Conservation (phyloP, 768 basidiomycete genomes). For the Sporobolomyces phaffii region DNA sequence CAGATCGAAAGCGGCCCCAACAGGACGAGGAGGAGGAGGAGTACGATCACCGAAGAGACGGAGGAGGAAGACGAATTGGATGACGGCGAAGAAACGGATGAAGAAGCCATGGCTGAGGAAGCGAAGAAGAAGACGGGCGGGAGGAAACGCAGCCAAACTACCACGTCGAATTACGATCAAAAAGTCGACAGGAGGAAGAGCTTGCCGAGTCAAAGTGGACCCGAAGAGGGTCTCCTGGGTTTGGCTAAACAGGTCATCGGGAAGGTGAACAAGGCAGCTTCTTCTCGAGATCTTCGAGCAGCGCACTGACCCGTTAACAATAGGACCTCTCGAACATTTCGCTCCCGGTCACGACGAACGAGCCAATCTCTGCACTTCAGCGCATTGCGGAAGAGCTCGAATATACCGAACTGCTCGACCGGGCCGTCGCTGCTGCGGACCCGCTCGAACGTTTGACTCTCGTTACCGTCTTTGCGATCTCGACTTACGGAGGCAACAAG, state of each 20-base stretch:
- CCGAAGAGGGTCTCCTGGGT: conserved; percentile 37
- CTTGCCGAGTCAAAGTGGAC: conserved; percentile 35
- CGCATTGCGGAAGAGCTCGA: conserved; percentile 82
- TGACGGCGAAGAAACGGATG: conserved; percentile 1
- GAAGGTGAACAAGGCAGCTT: conserved; percentile 29
- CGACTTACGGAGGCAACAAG: conserved; percentile 88
- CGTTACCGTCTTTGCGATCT: conserved; percentile 92
- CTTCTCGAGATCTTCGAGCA: too few species aligned
- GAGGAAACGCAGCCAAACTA: not conserved
- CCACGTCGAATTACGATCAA: not conserved
- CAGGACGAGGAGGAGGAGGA: not conserved
- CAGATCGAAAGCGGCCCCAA: not conserved
- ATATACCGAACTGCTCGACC: conserved; percentile 54
- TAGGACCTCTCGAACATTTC: conserved; percentile 88
- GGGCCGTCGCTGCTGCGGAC: conserved; percentile 70
- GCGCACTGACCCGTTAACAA: not conserved
- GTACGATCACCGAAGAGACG: not conserved
- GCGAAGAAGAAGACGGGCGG: not conserved
- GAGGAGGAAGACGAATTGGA: conserved; percentile 9
- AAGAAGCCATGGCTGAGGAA: not conserved
- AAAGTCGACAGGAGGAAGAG: conserved; percentile 24
- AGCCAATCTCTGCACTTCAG: conserved; percentile 79
- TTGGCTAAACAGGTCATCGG: conserved; percentile 42
- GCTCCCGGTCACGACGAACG: conserved; percentile 73
- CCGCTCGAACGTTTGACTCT: conserved; percentile 76